A percentile compares a stretch with the other conserved stretches of the same genome.
Conservation (phyloP, 176 grass and related monocot species). For the Aegilops longissima region DNA sequence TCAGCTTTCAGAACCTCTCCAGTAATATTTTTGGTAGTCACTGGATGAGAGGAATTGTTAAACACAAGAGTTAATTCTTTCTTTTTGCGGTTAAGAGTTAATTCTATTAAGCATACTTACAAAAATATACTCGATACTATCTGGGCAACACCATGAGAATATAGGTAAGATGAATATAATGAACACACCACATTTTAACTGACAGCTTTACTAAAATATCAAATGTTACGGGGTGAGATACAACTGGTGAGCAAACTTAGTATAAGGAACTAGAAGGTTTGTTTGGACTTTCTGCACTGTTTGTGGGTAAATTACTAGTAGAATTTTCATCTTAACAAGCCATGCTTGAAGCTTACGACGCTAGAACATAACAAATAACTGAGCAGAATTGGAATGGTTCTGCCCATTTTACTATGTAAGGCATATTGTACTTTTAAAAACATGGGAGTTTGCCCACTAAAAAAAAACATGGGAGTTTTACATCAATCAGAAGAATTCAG, state of each 20-base stretch:
- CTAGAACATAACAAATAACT: not conserved
- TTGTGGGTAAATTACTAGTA: not conserved
- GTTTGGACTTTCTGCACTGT: not conserved
- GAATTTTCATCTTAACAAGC: not conserved
- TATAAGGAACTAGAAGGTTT: slow-evolving; percentile 6
- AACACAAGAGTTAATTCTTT: not conserved
- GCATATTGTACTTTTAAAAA: not conserved
- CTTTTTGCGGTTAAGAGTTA: not conserved
- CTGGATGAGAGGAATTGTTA: not conserved
- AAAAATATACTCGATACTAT: not conserved
- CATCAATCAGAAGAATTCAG: not conserved
- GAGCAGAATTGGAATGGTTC: not conserved
- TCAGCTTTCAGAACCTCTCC: slow-evolving; percentile 13
- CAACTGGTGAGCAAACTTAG: not conserved
- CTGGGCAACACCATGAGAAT: not conserved
- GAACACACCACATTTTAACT: slow-evolving; percentile 8
- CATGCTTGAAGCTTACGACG: not conserved
- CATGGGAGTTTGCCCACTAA: not conserved
- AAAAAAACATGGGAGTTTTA: not conserved
- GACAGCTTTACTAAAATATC: not conserved
- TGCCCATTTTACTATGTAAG: not conserved
- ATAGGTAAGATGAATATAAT: not conserved
- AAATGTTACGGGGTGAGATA: not conserved
- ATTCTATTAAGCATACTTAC: not conserved
- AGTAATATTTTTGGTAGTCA: not conserved